Conservation (phyloP, 257 asterid species). For the Vinca minor region DNA sequence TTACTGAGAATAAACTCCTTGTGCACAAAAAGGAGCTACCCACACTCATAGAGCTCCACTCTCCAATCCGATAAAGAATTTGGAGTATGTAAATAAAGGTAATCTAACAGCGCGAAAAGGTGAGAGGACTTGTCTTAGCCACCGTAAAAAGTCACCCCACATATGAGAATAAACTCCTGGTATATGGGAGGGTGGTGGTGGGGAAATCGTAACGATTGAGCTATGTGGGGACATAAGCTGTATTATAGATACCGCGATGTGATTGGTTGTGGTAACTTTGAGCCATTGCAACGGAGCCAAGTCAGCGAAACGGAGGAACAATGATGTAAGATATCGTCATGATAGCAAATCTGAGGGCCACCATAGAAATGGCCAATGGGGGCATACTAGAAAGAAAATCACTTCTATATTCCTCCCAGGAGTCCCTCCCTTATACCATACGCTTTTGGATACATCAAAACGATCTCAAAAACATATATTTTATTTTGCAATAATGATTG, state of each 20-base stretch:
- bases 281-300: conserved; percentile 29
- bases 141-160: no score
- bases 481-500: no score
- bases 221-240: conserved; percentile 14
- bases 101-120: no score
- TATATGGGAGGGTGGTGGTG: not conserved
- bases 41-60: no score
- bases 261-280: conserved; percentile 38
- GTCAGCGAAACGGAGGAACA: conserved; percentile 23
- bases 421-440: conserved; percentile 7
- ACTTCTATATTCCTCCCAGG: not conserved
- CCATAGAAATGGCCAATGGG: not conserved
- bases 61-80: no score
- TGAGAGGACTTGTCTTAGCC: no score
- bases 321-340: conserved; percentile 30
- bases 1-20: no score
- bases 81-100: no score
- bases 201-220: conserved; percentile 17
- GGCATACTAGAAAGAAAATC: not conserved
- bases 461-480: no score
- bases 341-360: conserved; percentile 11
- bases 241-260: conserved; percentile 41
- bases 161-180: no score
- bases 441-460: conserved; percentile 7
- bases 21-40: no score